Conservation (phyloP, 768 basidiomycete genomes). For the Hysterangium stoloniferum region DNA sequence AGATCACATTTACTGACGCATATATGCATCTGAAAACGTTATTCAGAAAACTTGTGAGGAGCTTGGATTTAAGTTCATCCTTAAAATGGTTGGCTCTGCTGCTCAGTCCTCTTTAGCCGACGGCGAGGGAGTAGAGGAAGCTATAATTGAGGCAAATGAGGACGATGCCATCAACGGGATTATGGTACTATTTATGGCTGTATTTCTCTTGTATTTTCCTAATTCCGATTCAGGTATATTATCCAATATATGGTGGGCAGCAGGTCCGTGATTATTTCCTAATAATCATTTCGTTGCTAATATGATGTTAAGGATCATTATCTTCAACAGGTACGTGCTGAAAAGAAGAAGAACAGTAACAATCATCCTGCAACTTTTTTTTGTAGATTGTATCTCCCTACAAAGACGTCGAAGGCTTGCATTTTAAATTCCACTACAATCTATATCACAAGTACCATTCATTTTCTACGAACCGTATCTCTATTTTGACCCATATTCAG, state of each 20-base stretch:
- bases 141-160: slow-evolving; percentile 91
- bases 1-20: neutral
- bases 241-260: slow-evolving; percentile 86
- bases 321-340: slow-evolving; percentile 68
- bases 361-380: neutral
- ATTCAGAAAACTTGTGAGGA: slow-evolving; percentile 72
- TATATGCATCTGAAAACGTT: neutral
- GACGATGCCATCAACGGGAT: slow-evolving; percentile 83
- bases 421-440: slow-evolving; percentile 94
- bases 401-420: slow-evolving; percentile 96
- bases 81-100: slow-evolving; percentile 64
- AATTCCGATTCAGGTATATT: slow-evolving; percentile 62
- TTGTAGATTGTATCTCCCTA: slow-evolving; percentile 81
- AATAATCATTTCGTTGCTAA: slow-evolving; percentile 5
- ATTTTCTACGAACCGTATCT: neutral
- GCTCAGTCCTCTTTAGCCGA: slow-evolving; percentile 43
- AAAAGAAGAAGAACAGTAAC: neutral
- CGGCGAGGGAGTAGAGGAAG: slow-evolving; percentile 91
- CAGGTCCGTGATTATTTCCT: slow-evolving; percentile 48
- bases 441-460: slow-evolving; percentile 81
- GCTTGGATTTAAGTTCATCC: slow-evolving; percentile 80
- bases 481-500: slow-evolving; percentile 33
- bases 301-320: slow-evolving; percentile 74
- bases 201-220: slow-evolving; percentile 5
- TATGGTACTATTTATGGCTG: slow-evolving; percentile 75